Evolutionary conservation across 2,329 filamentous ascomycete genomes (phyloP).

Genomic region (Chaetothyriales sp.): DNA sequence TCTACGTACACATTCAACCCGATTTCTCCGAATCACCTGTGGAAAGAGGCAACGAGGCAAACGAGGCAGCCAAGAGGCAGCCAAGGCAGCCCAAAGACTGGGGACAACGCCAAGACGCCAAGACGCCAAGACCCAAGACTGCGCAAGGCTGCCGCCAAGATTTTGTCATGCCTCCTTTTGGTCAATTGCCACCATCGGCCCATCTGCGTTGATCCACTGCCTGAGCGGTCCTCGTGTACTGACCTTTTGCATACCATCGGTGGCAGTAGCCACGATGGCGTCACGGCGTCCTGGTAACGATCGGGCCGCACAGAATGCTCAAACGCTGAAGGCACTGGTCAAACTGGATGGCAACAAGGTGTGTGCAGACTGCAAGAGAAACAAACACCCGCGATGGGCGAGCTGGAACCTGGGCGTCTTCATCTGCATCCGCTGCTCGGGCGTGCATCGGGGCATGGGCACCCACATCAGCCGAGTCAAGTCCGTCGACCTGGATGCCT

Average conservation of each 20-base stretch:
- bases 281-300: constrained; percentile 40
- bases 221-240: neutral
- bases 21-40: neutral
- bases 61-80: neutral
- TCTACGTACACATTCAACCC: neutral
- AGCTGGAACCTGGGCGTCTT: constrained; percentile 98
- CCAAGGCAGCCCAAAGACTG: neutral
- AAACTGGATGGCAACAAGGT: constrained; percentile 93
- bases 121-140: neutral
- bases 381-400: constrained; percentile 97
- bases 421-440: constrained; percentile 94
- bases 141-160: neutral
- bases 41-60: neutral
- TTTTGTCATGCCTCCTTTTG: neutral
- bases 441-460: constrained; percentile 96
- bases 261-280: constrained; percentile 4
- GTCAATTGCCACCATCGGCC: neutral
- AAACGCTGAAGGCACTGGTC: constrained; percentile 83
- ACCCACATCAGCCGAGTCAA: constrained; percentile 98
- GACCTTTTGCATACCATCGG: neutral
- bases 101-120: neutral
- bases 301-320: constrained; percentile 80
- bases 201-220: neutral
- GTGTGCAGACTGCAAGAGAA: constrained; percentile 96
- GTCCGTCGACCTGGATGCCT: constrained; percentile 91